Conservation (phyloP, 768 basidiomycete genomes). For the Paxillus rubicundulus region DNA sequence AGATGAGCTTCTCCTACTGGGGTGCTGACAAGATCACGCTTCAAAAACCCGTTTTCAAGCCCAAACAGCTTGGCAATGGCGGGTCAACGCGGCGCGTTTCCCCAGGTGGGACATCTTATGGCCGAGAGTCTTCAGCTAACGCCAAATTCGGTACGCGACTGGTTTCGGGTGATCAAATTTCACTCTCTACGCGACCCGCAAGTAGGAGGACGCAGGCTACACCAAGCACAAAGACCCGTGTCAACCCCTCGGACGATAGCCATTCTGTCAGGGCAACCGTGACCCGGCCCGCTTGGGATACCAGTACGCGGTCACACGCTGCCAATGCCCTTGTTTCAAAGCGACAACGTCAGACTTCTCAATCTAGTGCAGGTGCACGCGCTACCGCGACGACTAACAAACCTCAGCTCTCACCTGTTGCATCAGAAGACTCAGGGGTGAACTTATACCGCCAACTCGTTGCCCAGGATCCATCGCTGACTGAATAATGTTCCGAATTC, state of each 20-base stretch:
- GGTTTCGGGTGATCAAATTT: constrained; percentile 55
- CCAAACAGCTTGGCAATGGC: constrained; percentile 33
- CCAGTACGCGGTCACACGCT: constrained; percentile 49
- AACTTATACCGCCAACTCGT: constrained; percentile 81
- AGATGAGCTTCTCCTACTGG: constrained; percentile 95
- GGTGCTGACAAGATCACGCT: constrained; percentile 89
- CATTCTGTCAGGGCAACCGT: constrained; percentile 70
- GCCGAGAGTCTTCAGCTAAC: constrained; percentile 80
- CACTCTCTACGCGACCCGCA: constrained; percentile 49
- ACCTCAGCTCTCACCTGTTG: constrained; percentile 62
- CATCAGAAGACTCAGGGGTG: constrained; percentile 72
- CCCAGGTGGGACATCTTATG: constrained; percentile 55
- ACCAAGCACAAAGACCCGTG: constrained; percentile 41
- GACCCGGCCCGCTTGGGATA: constrained; percentile 73
- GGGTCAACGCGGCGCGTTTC: constrained; percentile 37
- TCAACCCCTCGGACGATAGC: constrained; percentile 60
- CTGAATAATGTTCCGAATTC: constrained; percentile 27
- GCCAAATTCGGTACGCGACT: constrained; percentile 91
- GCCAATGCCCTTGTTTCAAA: constrained; percentile 42
- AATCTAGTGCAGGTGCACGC: constrained; percentile 60
- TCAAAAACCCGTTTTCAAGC: constrained; percentile 69
- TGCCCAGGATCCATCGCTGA: constrained; percentile 70
- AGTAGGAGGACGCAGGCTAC: constrained; percentile 57
- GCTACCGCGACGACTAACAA: constrained; percentile 36
- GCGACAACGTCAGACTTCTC: constrained; percentile 69